A percentile compares a stretch with the other conserved stretches of the same genome.
These are phyloP conservation scores for Cinnamomum micranthum DNA, from an alignment of 164 flowering plant species.

Conservation along the genomic window DNA sequence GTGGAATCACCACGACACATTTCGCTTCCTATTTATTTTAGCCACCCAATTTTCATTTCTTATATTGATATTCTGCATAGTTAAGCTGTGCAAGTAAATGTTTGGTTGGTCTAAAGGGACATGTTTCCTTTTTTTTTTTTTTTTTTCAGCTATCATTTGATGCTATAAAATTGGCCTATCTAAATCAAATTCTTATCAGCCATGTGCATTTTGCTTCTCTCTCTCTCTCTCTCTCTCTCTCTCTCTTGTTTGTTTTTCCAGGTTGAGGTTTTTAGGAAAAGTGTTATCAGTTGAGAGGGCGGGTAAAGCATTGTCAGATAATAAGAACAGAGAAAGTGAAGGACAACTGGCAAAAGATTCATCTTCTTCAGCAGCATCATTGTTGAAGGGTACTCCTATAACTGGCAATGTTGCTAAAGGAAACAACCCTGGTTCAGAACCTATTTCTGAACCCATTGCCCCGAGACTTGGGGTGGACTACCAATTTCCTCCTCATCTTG, in stretches of 20 bases:
- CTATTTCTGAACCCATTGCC: slow-evolving; percentile 70
- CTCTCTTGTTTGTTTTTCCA: slow-evolving; percentile 12
- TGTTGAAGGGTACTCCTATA: slow-evolving; percentile 23
- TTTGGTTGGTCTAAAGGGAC: neutral
- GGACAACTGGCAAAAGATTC: slow-evolving; percentile 25
- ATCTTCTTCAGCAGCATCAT: slow-evolving; percentile 15
- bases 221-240: too few relatives aligned
- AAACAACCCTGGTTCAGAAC: slow-evolving; percentile 21
- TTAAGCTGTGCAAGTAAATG: neutral
- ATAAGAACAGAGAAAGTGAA: slow-evolving; percentile 26
- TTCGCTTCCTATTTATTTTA: neutral
- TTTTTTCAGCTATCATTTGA: neutral
- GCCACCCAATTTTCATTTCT: neutral
- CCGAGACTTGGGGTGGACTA: slow-evolving; percentile 84
- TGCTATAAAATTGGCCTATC: neutral
- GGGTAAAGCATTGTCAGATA: slow-evolving; percentile 23
- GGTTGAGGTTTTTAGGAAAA: slow-evolving; percentile 91
- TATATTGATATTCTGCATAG: neutral
- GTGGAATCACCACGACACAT: neutral
- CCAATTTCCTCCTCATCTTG: slow-evolving; percentile 94
- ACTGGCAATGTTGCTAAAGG: slow-evolving; percentile 23
- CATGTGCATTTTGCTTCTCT: neutral
- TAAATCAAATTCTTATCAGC: neutral
- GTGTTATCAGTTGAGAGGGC: slow-evolving; percentile 76
- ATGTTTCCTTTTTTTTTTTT: neutral